Evolutionary conservation across 805 yeast species (phyloP), one percentile per base, ranked within the genome.

Genomic region (Nakazawaea pomicola): DNA sequence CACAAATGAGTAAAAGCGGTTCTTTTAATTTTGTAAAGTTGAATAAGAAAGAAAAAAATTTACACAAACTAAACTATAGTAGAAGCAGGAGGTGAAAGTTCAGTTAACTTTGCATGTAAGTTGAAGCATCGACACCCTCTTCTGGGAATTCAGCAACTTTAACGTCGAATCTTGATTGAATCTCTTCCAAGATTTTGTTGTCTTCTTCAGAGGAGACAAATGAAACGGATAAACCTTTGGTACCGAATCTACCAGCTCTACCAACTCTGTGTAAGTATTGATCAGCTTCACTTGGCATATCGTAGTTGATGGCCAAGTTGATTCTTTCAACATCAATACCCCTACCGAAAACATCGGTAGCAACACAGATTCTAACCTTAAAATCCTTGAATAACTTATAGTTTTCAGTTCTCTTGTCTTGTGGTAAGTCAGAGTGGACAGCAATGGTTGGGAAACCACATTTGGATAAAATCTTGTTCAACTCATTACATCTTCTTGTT

Each of bases 221-320:
- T 31, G 96, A 87, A 45, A 93, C 76, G 40, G 97, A 95, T 56
- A 93, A 80, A 72, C 99, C 99, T 73, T 91, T 91, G 62, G 99
- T 91, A 74, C 99, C 99, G 58, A 91, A 91, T 78, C 99, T 90
- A 70, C 99, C 99, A 53, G 99, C 99, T 80, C 99, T 89, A 61
- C 99, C 99, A 49, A 91, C 99, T 74, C 99, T 88, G 74, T 91
- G 99, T 63, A 91, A 78, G 69, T 93, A 91, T 68, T 93, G 97
- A 67, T 91, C 98, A 50, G 98, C 96, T 71, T 90, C 97, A 51
- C 67, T 73, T 55, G 99, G 96, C 73, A 91, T 72, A 68, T 91
- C 99, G 68, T 91, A 91, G 75, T 91, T 93, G 74, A 91, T 89
- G 48, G 99, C 99, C 64, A 91, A 71, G 70, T 91, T 91, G 69